phyloP scores from a whole-genome alignment of 2,329 filamentous ascomycete genomes.

The Graphilbum sp. region DNA sequence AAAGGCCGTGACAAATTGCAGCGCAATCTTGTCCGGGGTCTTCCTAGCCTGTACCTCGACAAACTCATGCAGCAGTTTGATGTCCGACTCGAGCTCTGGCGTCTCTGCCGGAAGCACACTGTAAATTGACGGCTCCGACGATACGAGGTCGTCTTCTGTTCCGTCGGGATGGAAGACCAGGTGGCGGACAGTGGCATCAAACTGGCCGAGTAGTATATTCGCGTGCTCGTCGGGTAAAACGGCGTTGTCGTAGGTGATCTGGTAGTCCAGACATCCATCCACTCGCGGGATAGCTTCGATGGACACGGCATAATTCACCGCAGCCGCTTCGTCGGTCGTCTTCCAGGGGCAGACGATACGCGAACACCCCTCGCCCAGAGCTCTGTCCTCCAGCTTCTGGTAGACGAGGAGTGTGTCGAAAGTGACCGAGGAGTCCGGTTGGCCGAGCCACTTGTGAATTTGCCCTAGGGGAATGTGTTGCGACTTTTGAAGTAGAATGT shows the following conservation, averaged over 20 bases:
- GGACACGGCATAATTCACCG: conserved; percentile 64
- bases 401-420: conserved; percentile 82
- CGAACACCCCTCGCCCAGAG: too few species aligned
- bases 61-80: conserved; percentile 57
- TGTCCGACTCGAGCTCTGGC: conserved; percentile 36
- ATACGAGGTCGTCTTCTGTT: conserved; percentile 21
- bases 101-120: conserved; percentile 50
- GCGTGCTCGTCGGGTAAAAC: conserved; percentile 56
- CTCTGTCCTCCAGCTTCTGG: conserved; percentile 39
- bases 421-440: conserved; percentile 43
- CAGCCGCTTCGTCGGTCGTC: conserved; percentile 46
- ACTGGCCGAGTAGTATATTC: conserved; percentile 48
- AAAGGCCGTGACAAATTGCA: conserved; percentile 57
- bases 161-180: conserved; percentile 33
- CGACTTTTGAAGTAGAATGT: conserved; percentile 46
- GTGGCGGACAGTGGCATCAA: conserved; percentile 48
- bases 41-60: conserved; percentile 46
- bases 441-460: conserved; percentile 57
- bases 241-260: conserved; percentile 48
- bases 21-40: conserved; percentile 44
- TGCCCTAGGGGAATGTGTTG: conserved; percentile 56
- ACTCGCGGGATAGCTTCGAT: conserved; percentile 53
- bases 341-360: conserved; percentile 37
- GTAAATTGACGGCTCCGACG: conserved; percentile 25
- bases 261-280: conserved; percentile 35